Percentiles rank a stretch among this genome's conserved stretches.
These are phyloP conservation scores for Emergomyces pasteurianus DNA, from an alignment of 2,329 filamentous ascomycete genomes.

Conservation along the genomic window DNA sequence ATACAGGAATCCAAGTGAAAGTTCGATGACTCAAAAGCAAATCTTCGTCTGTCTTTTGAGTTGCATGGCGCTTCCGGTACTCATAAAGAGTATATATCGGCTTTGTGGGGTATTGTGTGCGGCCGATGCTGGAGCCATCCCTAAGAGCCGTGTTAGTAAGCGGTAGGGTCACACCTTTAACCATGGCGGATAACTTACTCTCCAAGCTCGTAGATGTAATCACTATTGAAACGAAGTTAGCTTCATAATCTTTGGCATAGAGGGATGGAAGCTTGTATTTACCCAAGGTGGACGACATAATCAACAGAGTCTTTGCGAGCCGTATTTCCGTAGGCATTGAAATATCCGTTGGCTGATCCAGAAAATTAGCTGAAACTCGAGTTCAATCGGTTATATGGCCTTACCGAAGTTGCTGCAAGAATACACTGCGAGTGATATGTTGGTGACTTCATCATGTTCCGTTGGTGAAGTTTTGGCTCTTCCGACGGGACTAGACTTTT, in stretches of 20 bases:
- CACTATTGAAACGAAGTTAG: conserved; percentile 27
- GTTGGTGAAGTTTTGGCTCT: conserved; percentile 58
- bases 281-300: conserved; percentile 41
- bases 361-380: not conserved
- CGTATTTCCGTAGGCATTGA: conserved; percentile 48
- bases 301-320: conserved; percentile 48
- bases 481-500: conserved; percentile 50
- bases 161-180: not conserved
- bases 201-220: conserved; percentile 51
- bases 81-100: conserved; percentile 39
- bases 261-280: not conserved
- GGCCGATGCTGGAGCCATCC: conserved; percentile 20
- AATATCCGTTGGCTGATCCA: conserved; percentile 39
- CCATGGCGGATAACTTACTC: conserved; percentile 20
- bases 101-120: conserved; percentile 38
- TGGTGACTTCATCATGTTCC: conserved; percentile 41
- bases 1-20: conserved; percentile 52
- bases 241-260: not conserved
- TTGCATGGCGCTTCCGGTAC: conserved; percentile 36
- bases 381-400: conserved; percentile 11
- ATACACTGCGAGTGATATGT: conserved; percentile 55
- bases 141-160: conserved; percentile 19
- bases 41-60: not conserved
- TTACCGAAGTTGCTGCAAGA: conserved; percentile 57
- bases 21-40: conserved; percentile 17